These are phyloP conservation scores for Ustulina deusta DNA, from an alignment of 2,329 filamentous ascomycete genomes.

Conservation along the genomic window DNA sequence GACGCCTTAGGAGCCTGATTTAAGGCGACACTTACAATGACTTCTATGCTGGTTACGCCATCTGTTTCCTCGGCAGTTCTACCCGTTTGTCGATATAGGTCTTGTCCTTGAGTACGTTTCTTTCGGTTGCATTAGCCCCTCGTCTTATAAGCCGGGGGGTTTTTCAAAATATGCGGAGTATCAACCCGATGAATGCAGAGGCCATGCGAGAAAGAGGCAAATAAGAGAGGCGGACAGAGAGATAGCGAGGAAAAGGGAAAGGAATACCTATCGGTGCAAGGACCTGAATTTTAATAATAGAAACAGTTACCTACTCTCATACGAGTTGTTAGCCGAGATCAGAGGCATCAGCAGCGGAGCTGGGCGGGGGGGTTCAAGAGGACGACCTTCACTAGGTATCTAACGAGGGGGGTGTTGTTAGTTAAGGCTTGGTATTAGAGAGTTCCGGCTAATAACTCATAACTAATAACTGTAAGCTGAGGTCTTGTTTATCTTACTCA, in stretches of 20 bases:
- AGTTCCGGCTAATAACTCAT: conserved; percentile 16
- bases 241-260: conserved; percentile 2
- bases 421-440: conserved; percentile 19
- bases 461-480: conserved; percentile 24
- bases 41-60: neutral
- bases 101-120: neutral
- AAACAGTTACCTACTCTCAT: conserved; percentile 27
- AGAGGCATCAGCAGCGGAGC: conserved; percentile 29
- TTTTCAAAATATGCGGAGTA: conserved; percentile 15
- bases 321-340: conserved; percentile 31
- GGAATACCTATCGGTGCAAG: conserved; percentile 19
- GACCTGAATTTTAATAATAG: conserved; percentile 35
- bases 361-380: conserved; percentile 30
- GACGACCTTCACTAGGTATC: conserved; percentile 13
- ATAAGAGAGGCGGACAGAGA: conserved; percentile 3
- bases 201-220: conserved; percentile 5
- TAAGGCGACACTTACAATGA: neutral
- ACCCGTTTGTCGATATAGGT: neutral
- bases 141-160: conserved; percentile 10
- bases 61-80: neutral
- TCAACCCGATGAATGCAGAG: conserved; percentile 14
- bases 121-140: conserved; percentile 15
- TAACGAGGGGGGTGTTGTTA: conserved; percentile 29
- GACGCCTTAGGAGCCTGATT: neutral
- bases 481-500: conserved; percentile 23